Conservation (phyloP, 345 rosid species). For the Citrus mangshanensis region DNA sequence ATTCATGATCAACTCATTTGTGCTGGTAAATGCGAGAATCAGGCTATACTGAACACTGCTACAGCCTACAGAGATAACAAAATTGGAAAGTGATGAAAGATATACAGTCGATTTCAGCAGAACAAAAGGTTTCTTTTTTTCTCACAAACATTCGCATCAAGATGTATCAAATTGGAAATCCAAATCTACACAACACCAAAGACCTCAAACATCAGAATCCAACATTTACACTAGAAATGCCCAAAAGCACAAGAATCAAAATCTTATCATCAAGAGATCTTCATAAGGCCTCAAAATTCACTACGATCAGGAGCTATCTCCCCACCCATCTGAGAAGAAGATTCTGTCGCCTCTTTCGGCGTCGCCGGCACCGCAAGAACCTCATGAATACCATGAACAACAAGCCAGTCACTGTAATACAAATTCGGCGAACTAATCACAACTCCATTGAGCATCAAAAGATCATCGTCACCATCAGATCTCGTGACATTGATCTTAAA, state of each 20-base stretch:
- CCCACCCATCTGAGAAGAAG: conserved; percentile 1
- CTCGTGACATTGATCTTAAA: conserved; percentile 26
- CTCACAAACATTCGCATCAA: neutral
- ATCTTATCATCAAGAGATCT: neutral
- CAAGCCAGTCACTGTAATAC: conserved; percentile 33
- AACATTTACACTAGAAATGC: neutral
- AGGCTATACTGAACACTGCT: neutral
- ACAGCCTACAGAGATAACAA: neutral
- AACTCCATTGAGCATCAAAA: conserved; percentile 32
- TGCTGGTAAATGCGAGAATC: neutral
- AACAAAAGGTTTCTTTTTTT: neutral
- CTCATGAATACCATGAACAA: conserved; percentile 34
- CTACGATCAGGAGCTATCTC: conserved; percentile 2
- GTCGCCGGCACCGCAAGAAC: conserved; percentile 13
- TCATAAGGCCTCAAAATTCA: conserved; percentile 11
- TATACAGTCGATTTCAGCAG: neutral
- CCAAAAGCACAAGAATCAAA: neutral
- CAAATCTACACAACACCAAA: neutral
- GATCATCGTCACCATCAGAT: conserved; percentile 17
- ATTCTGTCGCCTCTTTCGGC: neutral
- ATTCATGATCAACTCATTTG: neutral
- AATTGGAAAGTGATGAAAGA: neutral
- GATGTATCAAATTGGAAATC: neutral
- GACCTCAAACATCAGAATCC: neutral
- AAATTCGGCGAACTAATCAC: conserved; percentile 22